Conservation (phyloP, 305 asterid species). For the Fraxinus floribunda region DNA sequence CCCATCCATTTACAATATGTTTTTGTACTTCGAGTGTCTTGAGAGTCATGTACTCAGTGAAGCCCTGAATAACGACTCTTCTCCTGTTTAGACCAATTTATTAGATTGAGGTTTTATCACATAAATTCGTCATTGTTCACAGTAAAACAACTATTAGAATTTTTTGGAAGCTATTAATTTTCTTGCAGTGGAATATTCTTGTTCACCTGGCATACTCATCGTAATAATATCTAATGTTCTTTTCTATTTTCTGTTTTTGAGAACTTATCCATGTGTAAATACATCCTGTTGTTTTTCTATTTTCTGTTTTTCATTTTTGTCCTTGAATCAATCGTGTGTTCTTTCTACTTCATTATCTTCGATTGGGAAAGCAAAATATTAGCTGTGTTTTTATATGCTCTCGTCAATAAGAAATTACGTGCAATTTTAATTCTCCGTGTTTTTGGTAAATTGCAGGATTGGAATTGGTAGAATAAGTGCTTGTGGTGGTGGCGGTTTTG, state of each 20-base stretch:
- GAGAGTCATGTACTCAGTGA: not conserved
- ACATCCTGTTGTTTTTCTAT: not conserved
- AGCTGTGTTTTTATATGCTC: not conserved
- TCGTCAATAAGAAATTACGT: conserved; percentile 6
- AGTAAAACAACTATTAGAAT: not conserved
- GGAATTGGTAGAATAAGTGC: conserved; percentile 90
- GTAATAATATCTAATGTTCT: not conserved
- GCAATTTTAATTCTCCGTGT: conserved; percentile 18
- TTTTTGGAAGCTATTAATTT: not conserved
- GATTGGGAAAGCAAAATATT: not conserved
- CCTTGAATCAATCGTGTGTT: not conserved
- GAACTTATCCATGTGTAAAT: conserved; percentile 8
- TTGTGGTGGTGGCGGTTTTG: conserved; percentile 92
- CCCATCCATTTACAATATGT: not conserved
- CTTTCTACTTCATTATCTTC: not conserved
- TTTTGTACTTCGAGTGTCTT: not conserved
- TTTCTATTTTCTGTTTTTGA: not conserved
- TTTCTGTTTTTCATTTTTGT: conserved; percentile 14
- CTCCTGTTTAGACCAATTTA: conserved; percentile 4
- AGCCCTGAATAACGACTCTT: not conserved
- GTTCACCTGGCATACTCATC: not conserved
- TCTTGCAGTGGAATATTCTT: not conserved
- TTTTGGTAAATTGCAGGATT: conserved; percentile 67
- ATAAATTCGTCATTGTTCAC: not conserved
- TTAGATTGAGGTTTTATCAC: not conserved